A percentile compares a stretch with the other conserved stretches of the same genome.
phyloP scores from a whole-genome alignment of 1,139 yeast genomes.

The Blastobotrys arbuscula region DNA sequence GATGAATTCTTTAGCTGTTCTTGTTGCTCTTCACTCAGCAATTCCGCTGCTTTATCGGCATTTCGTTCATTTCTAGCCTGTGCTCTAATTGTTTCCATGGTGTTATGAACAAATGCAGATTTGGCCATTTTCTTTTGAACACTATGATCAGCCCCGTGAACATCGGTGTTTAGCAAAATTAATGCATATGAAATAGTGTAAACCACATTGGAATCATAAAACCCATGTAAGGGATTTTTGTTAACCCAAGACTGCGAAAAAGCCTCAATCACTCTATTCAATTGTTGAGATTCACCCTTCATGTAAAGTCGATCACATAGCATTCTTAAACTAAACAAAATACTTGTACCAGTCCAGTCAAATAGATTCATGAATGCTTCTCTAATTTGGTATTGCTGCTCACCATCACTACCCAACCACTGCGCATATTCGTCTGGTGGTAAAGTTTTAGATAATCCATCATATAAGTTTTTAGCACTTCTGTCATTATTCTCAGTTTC shows the following conservation, averaged over 20 bases:
- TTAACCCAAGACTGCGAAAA: slow-evolving; percentile 63
- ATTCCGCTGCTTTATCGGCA: slow-evolving; percentile 10
- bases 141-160: slow-evolving; percentile 34
- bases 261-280: slow-evolving; percentile 65
- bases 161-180: slow-evolving; percentile 53
- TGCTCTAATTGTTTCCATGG: slow-evolving; percentile 25
- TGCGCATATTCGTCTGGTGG: slow-evolving; percentile 29
- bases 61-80: slow-evolving; percentile 13
- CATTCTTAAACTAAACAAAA: slow-evolving; percentile 48
- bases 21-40: neutral
- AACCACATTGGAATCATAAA: slow-evolving; percentile 56
- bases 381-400: slow-evolving; percentile 20
- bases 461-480: slow-evolving; percentile 24
- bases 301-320: slow-evolving; percentile 63
- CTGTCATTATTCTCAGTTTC: slow-evolving; percentile 5
- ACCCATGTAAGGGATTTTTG: slow-evolving; percentile 42
- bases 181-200: slow-evolving; percentile 70
- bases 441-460: slow-evolving; percentile 22
- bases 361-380: slow-evolving; percentile 30
- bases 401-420: slow-evolving; percentile 30
- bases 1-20: neutral
- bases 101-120: slow-evolving; percentile 28
- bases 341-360: slow-evolving; percentile 27
- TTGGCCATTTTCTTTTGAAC: slow-evolving; percentile 35
- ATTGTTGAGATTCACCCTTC: slow-evolving; percentile 78